phyloP scores from a whole-genome alignment of 345 rosid species.

The Brassica nigra region DNA sequence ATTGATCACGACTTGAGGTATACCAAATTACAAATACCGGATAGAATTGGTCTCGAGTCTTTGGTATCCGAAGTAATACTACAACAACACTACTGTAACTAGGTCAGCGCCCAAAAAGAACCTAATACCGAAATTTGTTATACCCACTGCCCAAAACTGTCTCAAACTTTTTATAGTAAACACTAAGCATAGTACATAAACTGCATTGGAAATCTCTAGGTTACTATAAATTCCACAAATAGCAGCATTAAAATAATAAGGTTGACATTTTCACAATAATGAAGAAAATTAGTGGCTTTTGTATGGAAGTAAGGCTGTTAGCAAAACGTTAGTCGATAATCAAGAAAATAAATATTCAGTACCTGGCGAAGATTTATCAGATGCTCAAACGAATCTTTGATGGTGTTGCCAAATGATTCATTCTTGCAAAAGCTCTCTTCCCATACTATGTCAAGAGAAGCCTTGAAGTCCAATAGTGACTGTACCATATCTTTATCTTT shows the following conservation, averaged over 20 bases:
- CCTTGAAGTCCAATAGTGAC: conserved; percentile 84
- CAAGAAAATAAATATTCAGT: conserved; percentile 6
- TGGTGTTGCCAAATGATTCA: conserved; percentile 82
- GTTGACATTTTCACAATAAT: conserved; percentile 10
- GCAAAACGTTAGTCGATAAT: conserved; percentile 6
- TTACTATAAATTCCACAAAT: not conserved
- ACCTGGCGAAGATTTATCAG: conserved; percentile 98
- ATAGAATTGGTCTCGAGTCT: not conserved
- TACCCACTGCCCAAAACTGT: not conserved
- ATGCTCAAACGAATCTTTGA: conserved; percentile 95
- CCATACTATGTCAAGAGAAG: conserved; percentile 85
- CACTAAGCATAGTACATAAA: not conserved
- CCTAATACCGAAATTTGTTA: not conserved
- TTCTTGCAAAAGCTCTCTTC: conserved; percentile 92
- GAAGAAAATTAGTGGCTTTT: not conserved
- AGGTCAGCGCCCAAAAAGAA: not conserved
- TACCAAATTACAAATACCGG: not conserved
- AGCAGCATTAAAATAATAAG: not conserved
- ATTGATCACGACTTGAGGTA: not conserved
- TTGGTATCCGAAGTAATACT: not conserved
- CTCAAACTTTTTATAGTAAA: not conserved
- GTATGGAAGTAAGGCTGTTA: not conserved
- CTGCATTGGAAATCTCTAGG: not conserved
- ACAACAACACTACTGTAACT: conserved; percentile 11
- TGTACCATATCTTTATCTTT: conserved; percentile 97